Evolutionary conservation across 2,329 filamentous ascomycete genomes (phyloP), one percentile per base, ranked within the genome.

Genomic region (Fusarium nygamai): DNA sequence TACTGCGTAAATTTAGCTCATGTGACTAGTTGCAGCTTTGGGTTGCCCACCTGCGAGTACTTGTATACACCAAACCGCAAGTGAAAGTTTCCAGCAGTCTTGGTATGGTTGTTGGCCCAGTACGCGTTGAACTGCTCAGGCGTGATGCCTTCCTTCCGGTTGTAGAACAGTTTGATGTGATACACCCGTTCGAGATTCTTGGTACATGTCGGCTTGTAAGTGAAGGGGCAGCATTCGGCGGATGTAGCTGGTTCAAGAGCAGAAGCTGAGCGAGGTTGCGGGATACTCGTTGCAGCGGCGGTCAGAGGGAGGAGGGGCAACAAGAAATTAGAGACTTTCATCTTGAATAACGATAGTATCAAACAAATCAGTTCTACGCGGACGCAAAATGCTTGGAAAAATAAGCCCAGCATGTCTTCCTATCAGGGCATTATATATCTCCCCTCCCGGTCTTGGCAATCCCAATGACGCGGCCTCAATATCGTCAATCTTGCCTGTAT

Each of bases 61-160:
- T 46, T 68, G 27, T 68, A 61, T 3, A 68, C 46, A 0, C 65
- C 65, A 22, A 41, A 43, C 0, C 65, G 46, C 1, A 67, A 34
- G 46, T 68, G 65, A 20, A 67, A 68, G 24, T 68, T 46, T 17
- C 65, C 63, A 2, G 53, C 65, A 4, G 46, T 53, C 34, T 68
- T 68, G 14, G 64, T 67, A 7, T 68, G 63, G 29, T 67, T 68
- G 29, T 68, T 61, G 13, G 65, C 53, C 65, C 65, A 68, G 46
- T 68, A 68, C 1, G 27, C 36, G 2, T 47, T 68, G 9, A 68
- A 68, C 3, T 68, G 11, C 13, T 68, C 39, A 0, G 53, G 13
- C 1, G 65, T 67, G 8, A 68, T 39, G 1, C 41, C 63, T 10
- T 67, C n/a, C 6, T 67, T 68, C 1, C 56, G 46, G 14, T 67